A percentile compares a stretch with the other conserved stretches of the same genome.
phyloP scores from a whole-genome alignment of 2,329 filamentous ascomycete genomes.

The Bipolaris cookei region DNA sequence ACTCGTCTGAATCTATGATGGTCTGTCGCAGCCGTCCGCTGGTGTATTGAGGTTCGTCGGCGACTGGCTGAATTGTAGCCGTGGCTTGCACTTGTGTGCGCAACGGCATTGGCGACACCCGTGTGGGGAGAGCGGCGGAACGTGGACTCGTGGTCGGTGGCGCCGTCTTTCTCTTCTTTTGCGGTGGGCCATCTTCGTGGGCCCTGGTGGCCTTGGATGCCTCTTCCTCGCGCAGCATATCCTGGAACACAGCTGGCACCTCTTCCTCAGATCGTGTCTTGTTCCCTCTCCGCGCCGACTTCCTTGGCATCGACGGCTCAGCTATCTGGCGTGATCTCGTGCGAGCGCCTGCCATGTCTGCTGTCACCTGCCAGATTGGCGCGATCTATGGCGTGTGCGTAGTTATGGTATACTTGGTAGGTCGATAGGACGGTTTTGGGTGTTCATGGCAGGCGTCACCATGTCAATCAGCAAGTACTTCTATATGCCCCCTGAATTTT shows the following conservation, averaged over 20 bases:
- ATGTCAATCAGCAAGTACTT: background rate
- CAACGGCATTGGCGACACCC: slow-evolving; percentile 1
- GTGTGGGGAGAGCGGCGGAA: background rate
- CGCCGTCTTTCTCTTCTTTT: slow-evolving; percentile 48
- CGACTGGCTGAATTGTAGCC: slow-evolving; percentile 6
- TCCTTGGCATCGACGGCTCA: slow-evolving; percentile 24
- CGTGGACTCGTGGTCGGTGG: slow-evolving; percentile 4
- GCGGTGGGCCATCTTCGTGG: slow-evolving; percentile 43
- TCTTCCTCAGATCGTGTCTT: slow-evolving; percentile 30
- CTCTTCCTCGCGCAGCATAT: slow-evolving; percentile 54
- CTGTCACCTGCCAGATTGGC: slow-evolving; percentile 3
- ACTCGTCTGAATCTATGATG: slow-evolving; percentile 57
- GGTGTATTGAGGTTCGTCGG: slow-evolving; percentile 12
- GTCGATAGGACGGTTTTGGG: background rate
- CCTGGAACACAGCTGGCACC: slow-evolving; percentile 54
- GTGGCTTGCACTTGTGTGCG: slow-evolving; percentile 7
- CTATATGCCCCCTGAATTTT: background rate
- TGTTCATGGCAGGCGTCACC: slow-evolving; percentile 1
- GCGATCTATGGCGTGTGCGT: slow-evolving; percentile 1
- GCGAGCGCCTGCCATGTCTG: slow-evolving; percentile 38
- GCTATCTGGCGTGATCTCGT: slow-evolving; percentile 31
- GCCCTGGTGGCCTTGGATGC: slow-evolving; percentile 37
- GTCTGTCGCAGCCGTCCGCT: slow-evolving; percentile 47
- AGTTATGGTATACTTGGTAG: slow-evolving; percentile 2
- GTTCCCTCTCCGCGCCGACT: slow-evolving; percentile 33